phyloP scores from a whole-genome alignment of 306 rosid genomes.

The Prosopis cineraria region DNA sequence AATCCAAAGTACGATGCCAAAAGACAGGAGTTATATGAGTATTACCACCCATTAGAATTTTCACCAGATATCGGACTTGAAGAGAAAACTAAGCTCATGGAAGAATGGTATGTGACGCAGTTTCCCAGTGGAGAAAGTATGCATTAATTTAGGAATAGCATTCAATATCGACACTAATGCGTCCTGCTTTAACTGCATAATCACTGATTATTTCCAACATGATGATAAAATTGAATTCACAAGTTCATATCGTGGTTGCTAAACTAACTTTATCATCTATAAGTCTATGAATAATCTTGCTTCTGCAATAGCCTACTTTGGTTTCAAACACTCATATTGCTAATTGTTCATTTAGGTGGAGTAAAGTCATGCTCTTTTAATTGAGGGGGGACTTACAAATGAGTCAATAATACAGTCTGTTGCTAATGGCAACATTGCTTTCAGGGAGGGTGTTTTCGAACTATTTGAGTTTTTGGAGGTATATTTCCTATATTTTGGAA shows the following conservation, averaged over 20 bases:
- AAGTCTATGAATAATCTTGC: not conserved
- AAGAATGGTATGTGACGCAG: slow-evolving; percentile 69
- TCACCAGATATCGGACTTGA: slow-evolving; percentile 68
- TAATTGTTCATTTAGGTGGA: slow-evolving; percentile 66
- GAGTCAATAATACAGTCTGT: slow-evolving; percentile 77
- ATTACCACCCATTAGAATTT: slow-evolving; percentile 90
- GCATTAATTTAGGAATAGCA: slow-evolving; percentile 16
- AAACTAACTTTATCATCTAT: not conserved
- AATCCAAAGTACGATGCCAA: slow-evolving; percentile 75
- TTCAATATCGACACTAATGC: slow-evolving; percentile 4
- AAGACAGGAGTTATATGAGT: slow-evolving; percentile 63
- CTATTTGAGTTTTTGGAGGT: slow-evolving; percentile 86
- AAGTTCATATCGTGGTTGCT: not conserved
- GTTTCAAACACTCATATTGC: not conserved
- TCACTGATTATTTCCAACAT: not conserved
- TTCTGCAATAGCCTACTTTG: not conserved
- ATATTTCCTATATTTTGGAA: slow-evolving; percentile 2
- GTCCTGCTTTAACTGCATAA: not conserved
- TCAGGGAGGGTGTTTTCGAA: slow-evolving; percentile 87
- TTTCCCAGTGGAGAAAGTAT: slow-evolving; percentile 21
- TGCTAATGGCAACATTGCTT: slow-evolving; percentile 71
- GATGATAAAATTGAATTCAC: not conserved
- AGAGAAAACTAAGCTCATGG: slow-evolving; percentile 92
- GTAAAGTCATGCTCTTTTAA: slow-evolving; percentile 71
- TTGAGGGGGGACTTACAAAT: slow-evolving; percentile 86